Conservation (phyloP, 2,329 filamentous ascomycete genomes). For the Proliferodiscus dingleyae region DNA sequence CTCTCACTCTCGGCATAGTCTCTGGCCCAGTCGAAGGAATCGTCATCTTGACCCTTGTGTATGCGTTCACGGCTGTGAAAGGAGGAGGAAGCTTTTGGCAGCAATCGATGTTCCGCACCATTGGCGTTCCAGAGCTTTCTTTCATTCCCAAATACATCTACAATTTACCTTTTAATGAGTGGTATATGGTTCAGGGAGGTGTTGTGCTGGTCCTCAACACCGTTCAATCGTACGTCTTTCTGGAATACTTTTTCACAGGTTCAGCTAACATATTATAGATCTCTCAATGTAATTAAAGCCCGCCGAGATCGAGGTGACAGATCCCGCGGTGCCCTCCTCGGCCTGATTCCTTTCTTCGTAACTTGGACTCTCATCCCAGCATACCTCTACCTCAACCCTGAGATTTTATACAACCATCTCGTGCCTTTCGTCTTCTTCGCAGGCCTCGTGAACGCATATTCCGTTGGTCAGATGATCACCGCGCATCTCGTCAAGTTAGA, state of each 20-base stretch:
- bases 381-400: constrained; percentile 81
- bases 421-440: constrained; percentile 87
- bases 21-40: constrained; percentile 96
- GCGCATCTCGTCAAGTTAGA: constrained; percentile 82
- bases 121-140: constrained; percentile 53
- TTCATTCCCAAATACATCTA: constrained; percentile 70
- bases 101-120: constrained; percentile 74
- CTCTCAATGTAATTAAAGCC: constrained; percentile 77
- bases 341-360: constrained; percentile 73
- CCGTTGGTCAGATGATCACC: constrained; percentile 91
- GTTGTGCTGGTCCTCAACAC: constrained; percentile 83
- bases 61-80: constrained; percentile 74
- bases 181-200: constrained; percentile 84
- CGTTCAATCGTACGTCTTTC: constrained; percentile 49
- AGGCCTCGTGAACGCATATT: constrained; percentile 89
- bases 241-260: constrained; percentile 20
- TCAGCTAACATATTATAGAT: constrained; percentile 39
- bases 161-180: constrained; percentile 80
- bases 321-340: constrained; percentile 70
- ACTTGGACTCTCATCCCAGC: constrained; percentile 72
- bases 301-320: constrained; percentile 70
- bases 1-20: constrained; percentile 83
- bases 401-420: constrained; percentile 75
- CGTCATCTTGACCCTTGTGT: constrained; percentile 75
- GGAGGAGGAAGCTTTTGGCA: constrained; percentile 94